Conservation (phyloP, 2,329 filamentous ascomycete genomes). For the Dendryphion nanum region DNA sequence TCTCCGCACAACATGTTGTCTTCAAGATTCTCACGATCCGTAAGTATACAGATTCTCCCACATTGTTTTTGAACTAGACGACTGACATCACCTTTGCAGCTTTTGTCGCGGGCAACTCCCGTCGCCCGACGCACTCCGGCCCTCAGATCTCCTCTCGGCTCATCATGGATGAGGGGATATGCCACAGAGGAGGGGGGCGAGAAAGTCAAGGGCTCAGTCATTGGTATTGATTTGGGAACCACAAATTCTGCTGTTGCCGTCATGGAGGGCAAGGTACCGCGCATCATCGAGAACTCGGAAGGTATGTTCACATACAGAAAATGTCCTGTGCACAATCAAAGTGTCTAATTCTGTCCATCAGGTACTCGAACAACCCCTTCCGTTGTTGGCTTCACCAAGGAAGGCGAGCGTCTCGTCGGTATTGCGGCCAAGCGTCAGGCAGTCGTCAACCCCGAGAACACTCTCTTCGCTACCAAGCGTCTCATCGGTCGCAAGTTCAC, state of each 20-base stretch:
- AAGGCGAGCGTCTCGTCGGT: conserved; percentile 94
- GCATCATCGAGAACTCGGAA: conserved; percentile 97
- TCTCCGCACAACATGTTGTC: conserved; percentile 37
- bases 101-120: conserved; percentile 72
- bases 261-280: conserved; percentile 94
- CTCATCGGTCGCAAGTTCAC: conserved; percentile 97
- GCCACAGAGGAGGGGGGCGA: conserved; percentile 66
- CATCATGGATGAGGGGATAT: conserved; percentile 71
- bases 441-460: conserved; percentile 98
- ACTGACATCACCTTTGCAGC: conserved; percentile 35
- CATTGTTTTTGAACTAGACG: too few relatives aligned
- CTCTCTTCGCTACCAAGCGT: conserved; percentile 97
- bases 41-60: conserved; percentile 22
- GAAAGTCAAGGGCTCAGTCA: conserved; percentile 94
- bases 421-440: conserved; percentile 97
- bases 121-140: conserved; percentile 64
- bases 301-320: conserved; percentile 53
- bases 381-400: conserved; percentile 91
- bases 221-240: conserved; percentile 97
- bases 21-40: conserved; percentile 42
- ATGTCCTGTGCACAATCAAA: conserved; percentile 8
- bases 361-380: conserved; percentile 90
- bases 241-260: conserved; percentile 97
- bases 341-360: conserved; percentile 42
- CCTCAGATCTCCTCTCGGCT: conserved; percentile 67